These are phyloP conservation scores for Lathyrus aphaca DNA, from an alignment of 306 rosid species.

Conservation along the genomic window DNA sequence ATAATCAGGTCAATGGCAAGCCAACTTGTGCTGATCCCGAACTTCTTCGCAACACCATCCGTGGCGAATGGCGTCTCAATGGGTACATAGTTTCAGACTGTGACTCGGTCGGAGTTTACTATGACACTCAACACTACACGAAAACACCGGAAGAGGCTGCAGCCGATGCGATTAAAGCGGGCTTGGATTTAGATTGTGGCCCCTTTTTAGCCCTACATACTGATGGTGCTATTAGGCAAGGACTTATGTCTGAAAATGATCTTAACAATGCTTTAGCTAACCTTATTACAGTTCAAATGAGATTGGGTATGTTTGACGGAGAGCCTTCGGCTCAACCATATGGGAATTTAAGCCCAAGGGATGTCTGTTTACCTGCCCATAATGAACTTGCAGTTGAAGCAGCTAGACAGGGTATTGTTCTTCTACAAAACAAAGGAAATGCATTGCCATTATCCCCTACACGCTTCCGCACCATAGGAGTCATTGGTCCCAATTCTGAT, in stretches of 20 bases:
- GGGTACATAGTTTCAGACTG: conserved; percentile 98
- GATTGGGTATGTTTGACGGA: conserved; percentile 90
- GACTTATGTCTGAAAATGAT: conserved; percentile 54
- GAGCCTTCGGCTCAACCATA: conserved; percentile 62
- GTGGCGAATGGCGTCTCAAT: conserved; percentile 83
- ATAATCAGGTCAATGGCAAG: conserved; percentile 93
- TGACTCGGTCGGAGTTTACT: conserved; percentile 76
- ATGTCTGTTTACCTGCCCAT: conserved; percentile 68
- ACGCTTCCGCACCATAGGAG: conserved; percentile 59
- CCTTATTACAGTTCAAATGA: conserved; percentile 76
- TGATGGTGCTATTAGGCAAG: conserved; percentile 55
- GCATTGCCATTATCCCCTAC: conserved; percentile 58
- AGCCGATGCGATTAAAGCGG: conserved; percentile 69
- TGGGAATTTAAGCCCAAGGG: conserved; percentile 66
- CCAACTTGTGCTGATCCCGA: conserved; percentile 93
- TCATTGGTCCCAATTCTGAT: conserved; percentile 87
- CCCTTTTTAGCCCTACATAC: conserved; percentile 73
- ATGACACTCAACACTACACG: conserved; percentile 78
- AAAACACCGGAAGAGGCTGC: conserved; percentile 81
- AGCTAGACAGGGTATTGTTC: conserved; percentile 78
- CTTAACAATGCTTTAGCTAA: conserved; percentile 71
- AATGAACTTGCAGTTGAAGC: conserved; percentile 80
- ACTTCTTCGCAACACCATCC: conserved; percentile 73
- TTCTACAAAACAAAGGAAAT: conserved; percentile 56
- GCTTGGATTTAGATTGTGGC: conserved; percentile 90